A percentile compares a stretch with the other conserved stretches of the same genome.
phyloP scores from a whole-genome alignment of 192 early-diverging fungal species.

The Rhizophagus sp. region DNA sequence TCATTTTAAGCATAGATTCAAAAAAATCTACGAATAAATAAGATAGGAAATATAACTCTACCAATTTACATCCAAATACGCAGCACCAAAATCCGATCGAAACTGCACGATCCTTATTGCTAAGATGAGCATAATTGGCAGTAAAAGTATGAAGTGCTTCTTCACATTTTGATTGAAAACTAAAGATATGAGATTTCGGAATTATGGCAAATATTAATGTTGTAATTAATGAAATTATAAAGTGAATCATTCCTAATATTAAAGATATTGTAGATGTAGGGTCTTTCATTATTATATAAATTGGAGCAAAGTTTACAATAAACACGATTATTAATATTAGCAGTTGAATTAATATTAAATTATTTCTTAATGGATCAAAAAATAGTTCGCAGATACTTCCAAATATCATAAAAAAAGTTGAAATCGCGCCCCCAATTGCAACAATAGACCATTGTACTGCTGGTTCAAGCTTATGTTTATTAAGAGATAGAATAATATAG shows the following conservation, averaged over 20 bases:
- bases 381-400: slow-evolving; percentile 69
- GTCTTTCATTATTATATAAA: slow-evolving; percentile 56
- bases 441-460: slow-evolving; percentile 65
- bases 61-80: slow-evolving; percentile 73
- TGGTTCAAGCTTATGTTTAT: slow-evolving; percentile 30
- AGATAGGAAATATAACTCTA: slow-evolving; percentile 83
- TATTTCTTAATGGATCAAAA: slow-evolving; percentile 66
- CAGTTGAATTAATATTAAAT: slow-evolving; percentile 52
- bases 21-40: slow-evolving; percentile 79
- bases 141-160: slow-evolving; percentile 65
- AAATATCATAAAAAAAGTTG: slow-evolving; percentile 65
- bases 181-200: slow-evolving; percentile 63
- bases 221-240: slow-evolving; percentile 66
- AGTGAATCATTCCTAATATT: slow-evolving; percentile 65
- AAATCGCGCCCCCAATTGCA: slow-evolving; percentile 70
- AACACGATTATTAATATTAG: slow-evolving; percentile 60
- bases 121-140: slow-evolving; percentile 72
- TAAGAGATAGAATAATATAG: slow-evolving; percentile 67
- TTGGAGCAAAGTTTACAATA: slow-evolving; percentile 62
- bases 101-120: slow-evolving; percentile 62
- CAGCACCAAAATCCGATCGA: slow-evolving; percentile 72
- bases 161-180: slow-evolving; percentile 34
- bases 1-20: slow-evolving; percentile 51
- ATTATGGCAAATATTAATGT: slow-evolving; percentile 67
- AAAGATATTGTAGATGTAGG: slow-evolving; percentile 49